Percentiles rank a stretch among this genome's conserved stretches.
phyloP scores from a whole-genome alignment of 2,329 filamentous ascomycete species.

The Trichoderma guizhouense region DNA sequence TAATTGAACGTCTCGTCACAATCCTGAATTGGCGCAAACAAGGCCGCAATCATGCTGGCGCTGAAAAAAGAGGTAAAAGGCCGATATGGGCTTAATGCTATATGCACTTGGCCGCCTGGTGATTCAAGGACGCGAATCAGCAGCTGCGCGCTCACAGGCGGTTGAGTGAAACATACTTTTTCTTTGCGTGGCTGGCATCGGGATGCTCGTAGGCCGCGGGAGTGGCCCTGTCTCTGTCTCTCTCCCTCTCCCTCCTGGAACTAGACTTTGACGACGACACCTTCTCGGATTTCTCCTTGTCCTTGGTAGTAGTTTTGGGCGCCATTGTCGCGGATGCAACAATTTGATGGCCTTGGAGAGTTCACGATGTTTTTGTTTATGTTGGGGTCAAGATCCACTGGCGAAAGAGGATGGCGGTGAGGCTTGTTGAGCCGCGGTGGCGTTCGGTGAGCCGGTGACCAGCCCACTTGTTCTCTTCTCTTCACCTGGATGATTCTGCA shows the following conservation, averaged over 20 bases:
- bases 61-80: constrained; percentile 76
- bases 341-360: constrained; percentile 17
- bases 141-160: background rate
- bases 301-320: constrained; percentile 29
- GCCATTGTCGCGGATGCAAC: constrained; percentile 35
- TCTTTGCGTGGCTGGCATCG: constrained; percentile 48
- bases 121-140: constrained; percentile 9
- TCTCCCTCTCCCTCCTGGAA: constrained; percentile 21
- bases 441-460: constrained; percentile 12
- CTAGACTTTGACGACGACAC: background rate
- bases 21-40: constrained; percentile 89
- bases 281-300: background rate
- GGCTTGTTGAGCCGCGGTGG: constrained; percentile 20
- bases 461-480: constrained; percentile 20
- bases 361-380: constrained; percentile 20
- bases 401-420: constrained; percentile 18
- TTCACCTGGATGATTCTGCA: constrained; percentile 35
- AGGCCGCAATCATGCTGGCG: constrained; percentile 71
- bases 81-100: constrained; percentile 66
- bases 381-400: constrained; percentile 22
- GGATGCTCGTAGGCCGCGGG: constrained; percentile 43
- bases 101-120: constrained; percentile 53
- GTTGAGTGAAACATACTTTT: constrained; percentile 39
- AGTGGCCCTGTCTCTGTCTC: constrained; percentile 24
- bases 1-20: constrained; percentile 99